Evolutionary conservation across 176 grass and related monocot genomes (phyloP).

Genomic region (Oryza coarctata): DNA sequence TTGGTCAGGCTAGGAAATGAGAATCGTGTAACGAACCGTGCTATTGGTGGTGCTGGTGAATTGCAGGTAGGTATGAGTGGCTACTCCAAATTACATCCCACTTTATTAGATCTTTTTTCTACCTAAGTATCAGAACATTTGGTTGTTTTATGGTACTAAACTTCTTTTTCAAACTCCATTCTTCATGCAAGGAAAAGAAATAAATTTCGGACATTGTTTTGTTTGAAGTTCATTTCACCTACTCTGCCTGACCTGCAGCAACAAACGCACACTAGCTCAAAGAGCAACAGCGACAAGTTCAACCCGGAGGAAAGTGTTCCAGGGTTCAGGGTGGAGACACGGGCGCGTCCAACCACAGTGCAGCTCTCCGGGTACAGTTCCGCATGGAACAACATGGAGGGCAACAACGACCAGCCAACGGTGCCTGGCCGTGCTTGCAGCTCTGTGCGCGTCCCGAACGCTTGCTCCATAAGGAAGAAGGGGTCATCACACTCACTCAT

Average conservation of each 20-base stretch:
- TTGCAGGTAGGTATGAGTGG: constrained; percentile 38
- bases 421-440: constrained; percentile 37
- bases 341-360: constrained; percentile 7
- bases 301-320: constrained; percentile 48
- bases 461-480: constrained; percentile 41
- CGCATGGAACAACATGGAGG: constrained; percentile 35
- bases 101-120: neutral
- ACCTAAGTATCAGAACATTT: neutral
- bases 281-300: constrained; percentile 52
- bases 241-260: constrained; percentile 32
- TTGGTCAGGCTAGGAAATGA: constrained; percentile 56
- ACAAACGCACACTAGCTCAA: constrained; percentile 52
- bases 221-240: neutral
- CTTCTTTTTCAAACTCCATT: neutral
- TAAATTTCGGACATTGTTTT: neutral
- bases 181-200: neutral
- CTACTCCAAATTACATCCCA: neutral
- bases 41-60: constrained; percentile 44
- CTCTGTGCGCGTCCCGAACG: constrained; percentile 56
- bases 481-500: constrained; percentile 42
- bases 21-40: constrained; percentile 38
- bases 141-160: neutral
- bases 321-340: constrained; percentile 48
- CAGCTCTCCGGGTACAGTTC: constrained; percentile 33
- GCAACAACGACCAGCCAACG: constrained; percentile 18